Conservation (phyloP, 208 protist genomes). For the Acanthamoeba royreba region DNA sequence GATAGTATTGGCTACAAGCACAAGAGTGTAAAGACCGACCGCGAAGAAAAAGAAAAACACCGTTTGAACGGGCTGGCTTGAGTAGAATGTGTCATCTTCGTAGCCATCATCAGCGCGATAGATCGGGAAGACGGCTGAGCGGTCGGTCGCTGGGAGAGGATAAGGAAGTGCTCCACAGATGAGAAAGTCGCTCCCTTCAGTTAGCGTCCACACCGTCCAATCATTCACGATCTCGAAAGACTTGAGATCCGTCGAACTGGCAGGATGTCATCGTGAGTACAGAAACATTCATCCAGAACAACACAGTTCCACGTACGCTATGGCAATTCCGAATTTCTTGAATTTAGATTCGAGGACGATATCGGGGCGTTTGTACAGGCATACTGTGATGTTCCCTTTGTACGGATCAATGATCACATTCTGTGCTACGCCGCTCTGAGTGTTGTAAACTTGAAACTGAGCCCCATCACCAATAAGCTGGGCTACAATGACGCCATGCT, state of each 20-base stretch:
- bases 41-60: background rate
- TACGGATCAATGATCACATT: background rate
- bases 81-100: background rate
- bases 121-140: background rate
- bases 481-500: background rate
- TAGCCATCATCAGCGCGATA: background rate
- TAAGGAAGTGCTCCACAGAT: background rate
- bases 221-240: background rate
- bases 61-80: background rate
- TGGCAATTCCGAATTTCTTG: background rate
- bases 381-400: background rate
- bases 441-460: background rate
- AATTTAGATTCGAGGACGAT: background rate
- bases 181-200: background rate
- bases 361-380: background rate
- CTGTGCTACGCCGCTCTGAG: background rate
- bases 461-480: background rate
- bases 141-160: background rate
- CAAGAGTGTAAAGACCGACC: background rate
- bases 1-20: background rate
- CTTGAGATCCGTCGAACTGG: background rate
- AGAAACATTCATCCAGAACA: background rate
- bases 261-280: background rate
- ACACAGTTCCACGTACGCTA: background rate
- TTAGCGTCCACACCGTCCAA: background rate